These are phyloP conservation scores for Penicillium sp. DNA, from an alignment of 2,329 filamentous ascomycete species.

Conservation along the genomic window DNA sequence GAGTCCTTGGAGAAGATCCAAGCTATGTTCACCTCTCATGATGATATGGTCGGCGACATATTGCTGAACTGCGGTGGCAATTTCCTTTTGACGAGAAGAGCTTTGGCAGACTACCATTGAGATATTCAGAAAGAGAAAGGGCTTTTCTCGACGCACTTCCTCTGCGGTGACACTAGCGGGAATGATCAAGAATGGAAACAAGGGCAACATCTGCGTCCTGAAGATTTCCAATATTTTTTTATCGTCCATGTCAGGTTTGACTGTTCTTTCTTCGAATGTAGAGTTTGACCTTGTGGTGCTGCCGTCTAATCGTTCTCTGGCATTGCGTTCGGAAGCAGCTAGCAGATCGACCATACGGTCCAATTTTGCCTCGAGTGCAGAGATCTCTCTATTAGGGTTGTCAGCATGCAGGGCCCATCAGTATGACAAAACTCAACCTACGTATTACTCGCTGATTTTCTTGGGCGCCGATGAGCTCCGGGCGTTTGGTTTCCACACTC, in stretches of 20 bases:
- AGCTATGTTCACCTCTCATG: conserved; percentile 41
- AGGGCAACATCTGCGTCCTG: conserved; percentile 17
- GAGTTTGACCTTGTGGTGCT: conserved; percentile 5
- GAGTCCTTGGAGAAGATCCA: conserved; percentile 52
- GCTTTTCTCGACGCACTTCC: conserved; percentile 22
- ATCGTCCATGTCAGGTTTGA: conserved; percentile 9
- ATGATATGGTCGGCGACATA: conserved; percentile 48
- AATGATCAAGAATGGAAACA: conserved; percentile 31
- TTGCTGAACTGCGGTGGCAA: conserved; percentile 12
- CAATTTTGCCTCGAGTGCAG: conserved; percentile 28
- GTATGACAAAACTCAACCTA: conserved; percentile 5
- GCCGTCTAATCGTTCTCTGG: not conserved
- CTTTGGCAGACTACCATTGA: conserved; percentile 21
- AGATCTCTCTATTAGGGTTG: conserved; percentile 21
- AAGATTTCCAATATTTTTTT: conserved; percentile 15
- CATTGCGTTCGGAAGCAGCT: conserved; percentile 16
- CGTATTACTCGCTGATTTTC: conserved; percentile 5
- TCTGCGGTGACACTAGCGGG: conserved; percentile 13
- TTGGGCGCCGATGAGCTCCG: conserved; percentile 24
- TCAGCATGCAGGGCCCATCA: not conserved
- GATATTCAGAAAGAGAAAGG: conserved; percentile 25
- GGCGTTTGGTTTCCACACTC: conserved; percentile 27
- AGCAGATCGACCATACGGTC: conserved; percentile 29
- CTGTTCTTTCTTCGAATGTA: not conserved
- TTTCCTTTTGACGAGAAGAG: conserved; percentile 12